phyloP scores from a whole-genome alignment of 2,329 filamentous ascomycete species.

The Helicocarpus griseus region DNA sequence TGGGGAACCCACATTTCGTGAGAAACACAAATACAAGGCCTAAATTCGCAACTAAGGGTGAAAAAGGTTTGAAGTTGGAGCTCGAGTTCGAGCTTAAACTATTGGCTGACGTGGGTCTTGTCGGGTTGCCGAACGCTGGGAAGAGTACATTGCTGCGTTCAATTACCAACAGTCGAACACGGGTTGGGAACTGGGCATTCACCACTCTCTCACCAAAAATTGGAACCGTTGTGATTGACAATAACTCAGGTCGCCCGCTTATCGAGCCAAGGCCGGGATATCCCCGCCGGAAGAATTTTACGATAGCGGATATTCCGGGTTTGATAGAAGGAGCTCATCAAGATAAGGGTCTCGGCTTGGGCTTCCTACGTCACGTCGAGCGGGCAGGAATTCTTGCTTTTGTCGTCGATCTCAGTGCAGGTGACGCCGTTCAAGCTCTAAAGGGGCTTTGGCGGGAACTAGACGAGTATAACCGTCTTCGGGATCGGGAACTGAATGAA shows the following conservation, averaged over 20 bases:
- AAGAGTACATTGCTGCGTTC: slow-evolving; percentile 88
- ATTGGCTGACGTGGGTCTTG: slow-evolving; percentile 86
- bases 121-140: slow-evolving; percentile 90
- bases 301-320: slow-evolving; percentile 90
- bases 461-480: slow-evolving; percentile 72
- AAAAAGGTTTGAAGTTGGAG: slow-evolving; percentile 65
- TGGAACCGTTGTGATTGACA: slow-evolving; percentile 86
- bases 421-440: slow-evolving; percentile 68
- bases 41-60: slow-evolving; percentile 80
- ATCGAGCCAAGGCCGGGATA: slow-evolving; percentile 39
- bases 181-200: slow-evolving; percentile 92
- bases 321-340: slow-evolving; percentile 87
- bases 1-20: slow-evolving; percentile 90
- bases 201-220: slow-evolving; percentile 93
- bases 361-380: slow-evolving; percentile 89
- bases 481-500: slow-evolving; percentile 60
- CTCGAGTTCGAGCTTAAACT: slow-evolving; percentile 89
- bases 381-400: slow-evolving; percentile 88
- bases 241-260: slow-evolving; percentile 65
- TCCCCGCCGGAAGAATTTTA: slow-evolving; percentile 66
- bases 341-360: slow-evolving; percentile 81
- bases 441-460: slow-evolving; percentile 85
- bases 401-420: slow-evolving; percentile 73
- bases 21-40: slow-evolving; percentile 65
- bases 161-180: slow-evolving; percentile 76